Conservation (phyloP, 805 yeast species). For the Ogataea methylovora region DNA sequence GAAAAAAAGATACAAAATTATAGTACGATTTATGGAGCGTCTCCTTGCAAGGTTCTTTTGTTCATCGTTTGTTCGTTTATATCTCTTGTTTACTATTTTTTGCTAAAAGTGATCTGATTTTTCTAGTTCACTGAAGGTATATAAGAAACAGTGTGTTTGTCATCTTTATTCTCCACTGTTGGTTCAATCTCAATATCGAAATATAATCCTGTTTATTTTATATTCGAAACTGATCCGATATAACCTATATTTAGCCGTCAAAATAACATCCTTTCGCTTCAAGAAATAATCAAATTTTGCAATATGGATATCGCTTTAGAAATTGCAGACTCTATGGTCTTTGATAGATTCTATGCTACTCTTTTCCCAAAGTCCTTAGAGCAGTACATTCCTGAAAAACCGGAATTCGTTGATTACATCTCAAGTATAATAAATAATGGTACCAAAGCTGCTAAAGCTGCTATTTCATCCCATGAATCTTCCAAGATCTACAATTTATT, state of each 20-base stretch:
- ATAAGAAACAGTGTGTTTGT: no score
- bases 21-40: no score
- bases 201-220: no score
- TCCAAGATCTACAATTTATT: conserved; percentile 21
- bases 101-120: no score
- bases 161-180: no score
- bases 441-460: conserved; percentile 14
- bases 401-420: conserved; percentile 14
- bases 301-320: conserved; percentile 90
- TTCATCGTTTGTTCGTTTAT: no score
- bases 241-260: no score
- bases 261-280: not conserved
- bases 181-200: no score
- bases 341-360: conserved; percentile 71
- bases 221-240: no score
- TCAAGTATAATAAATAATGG: conserved; percentile 16
- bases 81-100: no score
- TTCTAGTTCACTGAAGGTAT: no score
- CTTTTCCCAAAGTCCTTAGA: conserved; percentile 53
- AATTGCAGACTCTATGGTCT: conserved; percentile 58
- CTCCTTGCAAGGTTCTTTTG: no score
- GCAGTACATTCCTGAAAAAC: conserved; percentile 21
- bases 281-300: conserved; percentile 1
- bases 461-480: conserved; percentile 7
- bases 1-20: conserved; percentile 6